Percentiles rank a stretch among this genome's conserved stretches.
Conservation (phyloP, 768 basidiomycete species). For the Pleurotus salmoneostramineus region DNA sequence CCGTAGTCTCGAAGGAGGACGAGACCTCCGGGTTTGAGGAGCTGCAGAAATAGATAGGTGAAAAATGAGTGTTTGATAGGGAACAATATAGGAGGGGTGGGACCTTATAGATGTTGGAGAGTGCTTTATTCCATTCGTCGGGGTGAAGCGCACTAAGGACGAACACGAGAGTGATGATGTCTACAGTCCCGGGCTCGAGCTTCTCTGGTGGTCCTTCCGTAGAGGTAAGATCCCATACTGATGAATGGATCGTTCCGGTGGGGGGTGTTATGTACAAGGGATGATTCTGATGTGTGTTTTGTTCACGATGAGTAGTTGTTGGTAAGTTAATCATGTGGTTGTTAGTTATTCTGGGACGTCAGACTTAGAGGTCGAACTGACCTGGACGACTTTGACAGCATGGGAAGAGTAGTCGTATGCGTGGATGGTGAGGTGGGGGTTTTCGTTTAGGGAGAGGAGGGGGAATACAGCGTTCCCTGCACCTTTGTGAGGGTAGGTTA, state of each 20-base stretch:
- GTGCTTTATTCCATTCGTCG: constrained; percentile 81
- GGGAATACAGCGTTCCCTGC: constrained; percentile 97
- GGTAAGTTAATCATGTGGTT: too few species aligned
- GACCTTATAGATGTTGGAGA: constrained; percentile 77
- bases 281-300: constrained; percentile 47
- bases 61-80: neutral
- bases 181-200: constrained; percentile 65
- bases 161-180: constrained; percentile 90
- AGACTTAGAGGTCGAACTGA: too few species aligned
- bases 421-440: constrained; percentile 66
- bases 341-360: too few species aligned
- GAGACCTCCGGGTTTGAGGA: constrained; percentile 86
- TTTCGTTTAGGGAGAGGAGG: constrained; percentile 75
- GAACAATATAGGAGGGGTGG: constrained; percentile 12
- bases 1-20: constrained; percentile 93
- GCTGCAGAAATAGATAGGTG: constrained; percentile 35
- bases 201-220: constrained; percentile 53
- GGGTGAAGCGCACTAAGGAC: constrained; percentile 94
- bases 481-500: constrained; percentile 40
- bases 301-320: neutral
- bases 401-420: constrained; percentile 92
- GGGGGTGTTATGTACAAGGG: constrained; percentile 65
- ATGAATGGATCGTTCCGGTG: constrained; percentile 67
- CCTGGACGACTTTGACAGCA: constrained; percentile 89
- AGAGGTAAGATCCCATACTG: constrained; percentile 91